phyloP scores from a whole-genome alignment of 768 basidiomycete species.

The Lactifluus subvellereus region DNA sequence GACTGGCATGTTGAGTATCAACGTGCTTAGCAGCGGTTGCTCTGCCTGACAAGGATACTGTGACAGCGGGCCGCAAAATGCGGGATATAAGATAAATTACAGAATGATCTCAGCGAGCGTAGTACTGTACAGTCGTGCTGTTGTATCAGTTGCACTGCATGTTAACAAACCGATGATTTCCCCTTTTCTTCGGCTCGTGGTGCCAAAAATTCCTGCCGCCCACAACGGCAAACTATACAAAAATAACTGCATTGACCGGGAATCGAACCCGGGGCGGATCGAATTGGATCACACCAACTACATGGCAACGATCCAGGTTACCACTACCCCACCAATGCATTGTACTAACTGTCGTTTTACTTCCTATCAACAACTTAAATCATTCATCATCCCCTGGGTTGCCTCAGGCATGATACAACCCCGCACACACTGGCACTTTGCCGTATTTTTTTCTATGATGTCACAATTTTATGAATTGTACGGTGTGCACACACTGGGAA shows the following conservation, averaged over 20 bases:
- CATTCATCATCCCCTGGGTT: no score
- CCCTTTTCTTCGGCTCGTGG: no score
- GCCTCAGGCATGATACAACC: no score
- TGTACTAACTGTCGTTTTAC: neutral
- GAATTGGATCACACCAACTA: neutral
- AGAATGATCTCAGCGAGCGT: no score
- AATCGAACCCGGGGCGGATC: slow-evolving; percentile 25
- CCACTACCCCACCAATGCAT: slow-evolving; percentile 25
- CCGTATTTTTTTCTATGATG: no score
- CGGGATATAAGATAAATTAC: no score
- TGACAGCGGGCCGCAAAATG: no score
- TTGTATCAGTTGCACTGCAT: no score
- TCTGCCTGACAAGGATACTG: no score
- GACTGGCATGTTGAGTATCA: neutral
- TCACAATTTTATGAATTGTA: no score
- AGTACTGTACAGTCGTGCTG: neutral
- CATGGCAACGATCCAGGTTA: slow-evolving; percentile 26
- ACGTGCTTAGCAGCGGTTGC: neutral
- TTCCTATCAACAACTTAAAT: neutral
- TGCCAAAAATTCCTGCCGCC: neutral
- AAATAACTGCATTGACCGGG: slow-evolving; percentile 16
- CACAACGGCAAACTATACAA: neutral
- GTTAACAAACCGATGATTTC: neutral
- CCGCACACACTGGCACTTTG: no score
- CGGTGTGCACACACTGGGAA: no score